These are phyloP conservation scores for Pseudocercospora fijiensis DNA, from an alignment of 2,329 filamentous ascomycete genomes.

Conservation along the genomic window DNA sequence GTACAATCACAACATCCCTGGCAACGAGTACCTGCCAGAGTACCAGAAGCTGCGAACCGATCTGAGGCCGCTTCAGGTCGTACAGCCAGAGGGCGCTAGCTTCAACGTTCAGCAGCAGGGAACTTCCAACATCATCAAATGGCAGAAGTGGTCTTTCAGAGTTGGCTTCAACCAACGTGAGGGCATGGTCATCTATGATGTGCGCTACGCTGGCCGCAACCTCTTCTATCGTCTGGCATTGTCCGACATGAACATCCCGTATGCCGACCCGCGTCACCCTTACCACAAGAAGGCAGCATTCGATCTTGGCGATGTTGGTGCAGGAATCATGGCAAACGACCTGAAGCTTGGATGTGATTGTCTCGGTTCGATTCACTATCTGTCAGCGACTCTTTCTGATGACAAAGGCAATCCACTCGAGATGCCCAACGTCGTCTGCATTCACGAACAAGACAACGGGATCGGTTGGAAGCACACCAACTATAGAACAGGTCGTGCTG, in stretches of 20 bases:
- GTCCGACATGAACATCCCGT: conserved; percentile 61
- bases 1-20: conserved; percentile 39
- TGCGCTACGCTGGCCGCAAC: conserved; percentile 64
- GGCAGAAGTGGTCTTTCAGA: conserved; percentile 59
- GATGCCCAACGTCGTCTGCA: conserved; percentile 62
- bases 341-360: conserved; percentile 67
- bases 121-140: conserved; percentile 42
- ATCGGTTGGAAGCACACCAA: conserved; percentile 72
- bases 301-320: conserved; percentile 68
- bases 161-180: conserved; percentile 70
- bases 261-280: conserved; percentile 63
- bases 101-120: conserved; percentile 56
- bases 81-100: conserved; percentile 67
- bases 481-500: conserved; percentile 61
- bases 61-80: conserved; percentile 67
- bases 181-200: conserved; percentile 67
- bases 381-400: conserved; percentile 57
- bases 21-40: conserved; percentile 54
- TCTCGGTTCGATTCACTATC: conserved; percentile 57
- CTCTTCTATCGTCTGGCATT: conserved; percentile 67
- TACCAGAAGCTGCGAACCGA: conserved; percentile 43
- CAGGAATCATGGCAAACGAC: conserved; percentile 67
- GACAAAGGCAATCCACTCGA: conserved; percentile 55
- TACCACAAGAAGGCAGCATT: conserved; percentile 71
- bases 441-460: conserved; percentile 69